Base-by-base conservation (phyloP, 768 basidiomycete genomes). In the Mycena haematopus region DNA sequence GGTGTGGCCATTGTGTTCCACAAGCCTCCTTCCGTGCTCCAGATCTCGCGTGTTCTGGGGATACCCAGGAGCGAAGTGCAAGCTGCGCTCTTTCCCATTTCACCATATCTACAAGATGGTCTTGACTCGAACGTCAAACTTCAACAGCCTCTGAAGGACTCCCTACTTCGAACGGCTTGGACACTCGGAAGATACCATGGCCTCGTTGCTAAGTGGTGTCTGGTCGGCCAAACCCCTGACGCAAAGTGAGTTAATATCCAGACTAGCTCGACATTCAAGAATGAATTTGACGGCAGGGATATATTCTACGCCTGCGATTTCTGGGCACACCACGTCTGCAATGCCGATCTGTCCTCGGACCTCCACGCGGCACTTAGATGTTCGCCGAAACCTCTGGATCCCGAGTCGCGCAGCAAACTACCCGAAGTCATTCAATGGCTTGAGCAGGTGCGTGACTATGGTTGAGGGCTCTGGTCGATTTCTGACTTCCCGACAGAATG, bases 291-390 rank as follows among this genome's bases (percentile, higher is more conserved):
- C 22, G 14, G 7, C 44, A 60, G 59, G 15, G 59, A 60, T 21
- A 56, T 56, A 19, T 11, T 33, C 1, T 56, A 61, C 21, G 21
- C 24, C 36, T 19, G 7, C 4, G 60, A 61, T 19, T 61, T 40
- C 38, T 61, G 60, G 60, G 60, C 19, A 5, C 29, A 42, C 46
- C 60, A 61, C 44, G 53, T 56, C 1, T 35, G 60, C 47, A 29
- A 49, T 42, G 36, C 52, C 4, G 40, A 50, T 24, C 17, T 53
- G 11, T 50, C 53, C 6, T 4, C 29, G 15, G 53, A 61, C 13
- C 45, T 61, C 17, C 50, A 19, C 47, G 29, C 49, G 6, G 60
- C 60, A 6, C 60, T 56, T 19, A 40, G 52, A 31, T 13, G 0
- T 3, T 61, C 60, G 9, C 17, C 25, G n/a, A 15, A 29, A 0